Conservation (phyloP, 768 basidiomycete species). For the Pleurotus ostreatus region DNA sequence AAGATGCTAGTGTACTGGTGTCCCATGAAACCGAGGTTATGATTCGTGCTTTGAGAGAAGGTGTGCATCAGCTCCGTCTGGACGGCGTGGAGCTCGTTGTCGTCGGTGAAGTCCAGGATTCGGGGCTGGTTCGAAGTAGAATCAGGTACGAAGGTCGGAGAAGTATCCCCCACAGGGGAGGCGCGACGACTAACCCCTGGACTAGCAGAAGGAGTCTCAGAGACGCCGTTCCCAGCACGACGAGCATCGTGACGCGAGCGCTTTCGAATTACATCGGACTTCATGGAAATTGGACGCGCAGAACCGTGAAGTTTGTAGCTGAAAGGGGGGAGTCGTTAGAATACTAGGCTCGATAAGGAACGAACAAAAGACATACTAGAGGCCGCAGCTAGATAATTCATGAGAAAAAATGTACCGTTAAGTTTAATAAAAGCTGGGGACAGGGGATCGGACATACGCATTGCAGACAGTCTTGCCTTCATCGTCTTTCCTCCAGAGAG, state of each 20-base stretch:
- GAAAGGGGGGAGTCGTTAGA: not conserved
- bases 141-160: conserved; percentile 68
- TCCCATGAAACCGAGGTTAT: conserved; percentile 22
- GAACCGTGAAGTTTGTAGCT: conserved; percentile 80
- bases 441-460: conserved; percentile 52
- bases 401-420: conserved; percentile 2
- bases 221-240: conserved; percentile 43
- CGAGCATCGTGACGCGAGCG: conserved; percentile 80
- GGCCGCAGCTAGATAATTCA: conserved; percentile 53
- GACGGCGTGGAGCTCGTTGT: conserved; percentile 32
- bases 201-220: conserved; percentile 73
- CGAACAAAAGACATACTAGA: conserved; percentile 37
- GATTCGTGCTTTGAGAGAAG: conserved; percentile 29
- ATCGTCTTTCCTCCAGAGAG: conserved; percentile 88
- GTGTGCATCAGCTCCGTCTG: conserved; percentile 53
- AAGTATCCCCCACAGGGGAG: conserved; percentile 58
- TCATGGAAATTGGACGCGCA: conserved; percentile 86
- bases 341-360: not conserved
- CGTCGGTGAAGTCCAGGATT: conserved; percentile 44
- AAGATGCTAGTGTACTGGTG: conserved; percentile 38
- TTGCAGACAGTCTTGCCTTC: conserved; percentile 91
- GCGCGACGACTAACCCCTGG: conserved; percentile 72
- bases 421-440: conserved; percentile 7
- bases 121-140: conserved; percentile 53
- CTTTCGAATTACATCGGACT: conserved; percentile 86